phyloP scores from a whole-genome alignment of 306 rosid species.

The Betula pendula region DNA sequence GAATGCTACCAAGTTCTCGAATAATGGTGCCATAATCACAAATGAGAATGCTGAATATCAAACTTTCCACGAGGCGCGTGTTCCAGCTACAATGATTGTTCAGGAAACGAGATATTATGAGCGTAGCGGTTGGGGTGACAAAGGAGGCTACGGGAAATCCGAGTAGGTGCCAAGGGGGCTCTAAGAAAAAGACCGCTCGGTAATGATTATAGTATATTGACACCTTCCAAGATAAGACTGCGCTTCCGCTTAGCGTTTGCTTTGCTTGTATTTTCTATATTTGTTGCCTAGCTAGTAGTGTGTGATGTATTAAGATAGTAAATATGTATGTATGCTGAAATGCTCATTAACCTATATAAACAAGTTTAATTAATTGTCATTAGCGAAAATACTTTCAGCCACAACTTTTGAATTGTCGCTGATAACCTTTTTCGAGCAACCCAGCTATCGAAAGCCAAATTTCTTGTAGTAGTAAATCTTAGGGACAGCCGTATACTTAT shows the following conservation, averaged over 20 bases:
- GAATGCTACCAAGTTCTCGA: no score
- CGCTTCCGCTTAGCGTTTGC: slow-evolving; percentile 9
- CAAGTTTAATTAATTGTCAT: no score
- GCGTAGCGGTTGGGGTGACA: slow-evolving; percentile 21
- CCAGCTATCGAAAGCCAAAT: no score
- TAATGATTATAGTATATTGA: neutral
- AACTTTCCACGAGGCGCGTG: slow-evolving; percentile 22
- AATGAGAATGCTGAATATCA: slow-evolving; percentile 27
- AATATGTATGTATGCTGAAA: neutral
- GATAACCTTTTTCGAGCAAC: no score
- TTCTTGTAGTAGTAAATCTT: no score
- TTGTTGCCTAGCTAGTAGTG: neutral
- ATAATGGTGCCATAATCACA: no score
- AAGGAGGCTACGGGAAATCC: slow-evolving; percentile 7
- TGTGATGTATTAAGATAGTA: neutral
- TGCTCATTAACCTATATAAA: no score
- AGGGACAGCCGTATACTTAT: no score
- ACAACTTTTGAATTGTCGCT: no score
- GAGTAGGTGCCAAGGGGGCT: slow-evolving; percentile 36
- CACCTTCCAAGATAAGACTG: neutral
- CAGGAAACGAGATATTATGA: slow-evolving; percentile 35
- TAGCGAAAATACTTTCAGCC: no score
- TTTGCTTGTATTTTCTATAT: neutral
- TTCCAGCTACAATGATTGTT: slow-evolving; percentile 5
- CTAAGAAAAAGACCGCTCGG: neutral